These are phyloP conservation scores for Anaeromyces robustus DNA, from an alignment of 192 early-diverging fungal genomes.

Conservation along the genomic window DNA sequence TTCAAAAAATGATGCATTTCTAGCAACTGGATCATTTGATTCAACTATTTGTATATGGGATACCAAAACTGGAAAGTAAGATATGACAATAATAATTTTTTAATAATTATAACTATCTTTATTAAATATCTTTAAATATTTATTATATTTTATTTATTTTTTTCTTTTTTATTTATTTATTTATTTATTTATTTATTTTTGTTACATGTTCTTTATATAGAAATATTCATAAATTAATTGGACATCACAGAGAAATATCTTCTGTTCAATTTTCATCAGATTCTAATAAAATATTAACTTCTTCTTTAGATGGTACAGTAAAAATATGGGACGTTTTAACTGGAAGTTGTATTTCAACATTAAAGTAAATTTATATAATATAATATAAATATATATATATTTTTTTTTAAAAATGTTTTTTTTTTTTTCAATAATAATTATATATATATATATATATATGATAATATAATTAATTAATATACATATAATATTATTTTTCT, in stretches of 20 bases:
- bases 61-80: constrained; percentile 8
- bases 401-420: too few species aligned
- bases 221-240: constrained; percentile 29
- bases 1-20: constrained; percentile 9
- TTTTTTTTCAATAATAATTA: too few species aligned
- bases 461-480: too few species aligned
- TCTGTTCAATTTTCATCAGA: constrained; percentile 13
- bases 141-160: background rate
- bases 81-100: too few species aligned
- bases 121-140: too few species aligned
- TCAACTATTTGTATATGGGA: constrained; percentile 32
- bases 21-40: constrained; percentile 34
- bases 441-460: too few species aligned
- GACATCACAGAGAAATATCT: constrained; percentile 28
- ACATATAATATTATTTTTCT: too few species aligned
- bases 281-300: constrained; percentile 13
- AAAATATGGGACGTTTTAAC: constrained; percentile 20
- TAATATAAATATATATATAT: too few species aligned
- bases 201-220: constrained; percentile 4
- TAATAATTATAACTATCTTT: too few species aligned
- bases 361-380: constrained; percentile 7
- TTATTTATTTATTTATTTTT: background rate
- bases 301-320: constrained; percentile 26
- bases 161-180: background rate
- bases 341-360: constrained; percentile 15